phyloP scores from a whole-genome alignment of 305 asterid genomes.

The Fraxinus latifolia region DNA sequence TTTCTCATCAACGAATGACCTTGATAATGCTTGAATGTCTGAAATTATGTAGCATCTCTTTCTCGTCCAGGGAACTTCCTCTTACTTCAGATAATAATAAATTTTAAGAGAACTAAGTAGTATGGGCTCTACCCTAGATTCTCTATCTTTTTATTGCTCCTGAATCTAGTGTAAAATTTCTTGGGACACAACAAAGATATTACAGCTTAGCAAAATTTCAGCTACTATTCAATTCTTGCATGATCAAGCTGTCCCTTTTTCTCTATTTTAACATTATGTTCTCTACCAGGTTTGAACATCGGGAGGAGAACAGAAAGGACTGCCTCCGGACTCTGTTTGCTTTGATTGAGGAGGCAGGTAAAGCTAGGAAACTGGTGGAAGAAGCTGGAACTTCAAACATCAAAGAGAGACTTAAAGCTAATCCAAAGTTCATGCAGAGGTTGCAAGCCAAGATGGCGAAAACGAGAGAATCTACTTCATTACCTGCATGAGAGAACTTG shows the following conservation, averaged over 20 bases:
- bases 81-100: background rate
- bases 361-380: slow-evolving; percentile 64
- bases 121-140: background rate
- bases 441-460: slow-evolving; percentile 52
- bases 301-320: slow-evolving; percentile 98
- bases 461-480: slow-evolving; percentile 27
- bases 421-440: slow-evolving; percentile 73
- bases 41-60: background rate
- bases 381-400: slow-evolving; percentile 55
- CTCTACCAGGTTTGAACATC: slow-evolving; percentile 66
- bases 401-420: slow-evolving; percentile 69
- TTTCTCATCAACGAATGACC: background rate
- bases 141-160: background rate
- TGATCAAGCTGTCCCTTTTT: background rate
- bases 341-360: slow-evolving; percentile 78
- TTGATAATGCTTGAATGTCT: background rate
- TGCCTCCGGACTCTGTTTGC: slow-evolving; percentile 76
- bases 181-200: background rate
- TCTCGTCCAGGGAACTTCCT: background rate
- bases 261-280: background rate
- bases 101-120: background rate
- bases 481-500: slow-evolving; percentile 28
- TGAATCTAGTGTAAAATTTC: background rate
- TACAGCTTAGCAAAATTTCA: background rate
- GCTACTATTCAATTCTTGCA: background rate